Conservation (phyloP, 2,329 filamentous ascomycete species). For the Sporothrix globosa region DNA sequence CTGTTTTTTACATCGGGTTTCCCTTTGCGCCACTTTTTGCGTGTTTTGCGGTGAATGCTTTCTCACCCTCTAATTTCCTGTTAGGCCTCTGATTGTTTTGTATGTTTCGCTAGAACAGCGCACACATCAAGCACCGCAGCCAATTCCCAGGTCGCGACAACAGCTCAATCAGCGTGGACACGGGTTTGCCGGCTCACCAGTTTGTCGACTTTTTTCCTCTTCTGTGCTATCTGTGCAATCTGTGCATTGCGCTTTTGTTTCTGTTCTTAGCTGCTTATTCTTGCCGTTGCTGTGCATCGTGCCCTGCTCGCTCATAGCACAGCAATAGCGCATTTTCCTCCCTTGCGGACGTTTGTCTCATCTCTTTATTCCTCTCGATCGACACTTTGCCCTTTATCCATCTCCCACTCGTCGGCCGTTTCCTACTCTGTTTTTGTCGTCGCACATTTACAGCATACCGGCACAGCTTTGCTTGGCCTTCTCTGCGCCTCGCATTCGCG, state of each 20-base stretch:
- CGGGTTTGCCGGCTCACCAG: conserved; percentile 14
- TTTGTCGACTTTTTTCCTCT: conserved; percentile 13
- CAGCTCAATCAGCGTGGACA: conserved; percentile 30
- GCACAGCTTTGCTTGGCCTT: not conserved
- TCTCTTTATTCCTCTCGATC: conserved; percentile 21
- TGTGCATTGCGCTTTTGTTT: conserved; percentile 26
- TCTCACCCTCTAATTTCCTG: conserved; percentile 29
- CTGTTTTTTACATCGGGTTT: conserved; percentile 8
- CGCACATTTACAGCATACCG: not conserved
- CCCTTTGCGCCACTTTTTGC: conserved; percentile 24
- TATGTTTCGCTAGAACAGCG: conserved; percentile 19
- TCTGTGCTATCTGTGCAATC: not conserved
- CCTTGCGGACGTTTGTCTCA: conserved; percentile 8
- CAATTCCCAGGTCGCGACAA: conserved; percentile 29
- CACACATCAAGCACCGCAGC: not conserved
- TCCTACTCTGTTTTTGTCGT: not conserved
- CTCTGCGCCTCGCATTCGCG: not conserved
- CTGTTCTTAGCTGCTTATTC: conserved; percentile 1
- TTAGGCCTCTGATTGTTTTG: conserved; percentile 24
- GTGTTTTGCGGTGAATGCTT: conserved; percentile 26
- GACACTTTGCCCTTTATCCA: conserved; percentile 13
- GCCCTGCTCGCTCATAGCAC: conserved; percentile 10
- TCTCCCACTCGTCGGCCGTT: conserved; percentile 15
- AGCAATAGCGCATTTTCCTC: conserved; percentile 17
- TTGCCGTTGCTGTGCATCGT: conserved; percentile 7